Conservation (phyloP, 164 flowering plant genomes). For the Taxillus chinensis region DNA sequence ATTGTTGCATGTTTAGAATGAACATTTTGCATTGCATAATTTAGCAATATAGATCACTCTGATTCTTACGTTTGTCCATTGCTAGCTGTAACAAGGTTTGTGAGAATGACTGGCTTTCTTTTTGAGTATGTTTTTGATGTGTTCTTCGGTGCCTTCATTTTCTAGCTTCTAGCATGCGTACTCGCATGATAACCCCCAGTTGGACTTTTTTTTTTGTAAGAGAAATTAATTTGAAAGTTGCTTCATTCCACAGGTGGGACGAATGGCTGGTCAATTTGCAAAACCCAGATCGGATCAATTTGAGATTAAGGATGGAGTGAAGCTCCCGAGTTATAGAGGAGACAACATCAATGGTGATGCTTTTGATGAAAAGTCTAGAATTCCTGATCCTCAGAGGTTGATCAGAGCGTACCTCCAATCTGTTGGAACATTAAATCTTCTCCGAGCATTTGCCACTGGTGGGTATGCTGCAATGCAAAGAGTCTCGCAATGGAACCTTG, state of each 20-base stretch:
- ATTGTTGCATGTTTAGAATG: too few species aligned
- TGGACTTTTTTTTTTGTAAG: not conserved
- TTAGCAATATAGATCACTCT: too few species aligned
- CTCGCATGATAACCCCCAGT: not conserved
- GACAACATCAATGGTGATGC: slow-evolving; percentile 37
- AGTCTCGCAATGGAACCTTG: slow-evolving; percentile 44
- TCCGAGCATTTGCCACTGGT: slow-evolving; percentile 44
- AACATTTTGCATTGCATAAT: too few species aligned
- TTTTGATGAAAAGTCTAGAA: slow-evolving; percentile 38
- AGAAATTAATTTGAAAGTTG: not conserved
- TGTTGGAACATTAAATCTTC: slow-evolving; percentile 44
- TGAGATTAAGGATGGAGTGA: slow-evolving; percentile 39
- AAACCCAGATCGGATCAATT: slow-evolving; percentile 44
- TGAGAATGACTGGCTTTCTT: not conserved
- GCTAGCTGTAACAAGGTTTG: too few species aligned
- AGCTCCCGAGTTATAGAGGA: slow-evolving; percentile 42
- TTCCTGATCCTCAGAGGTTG: slow-evolving; percentile 44
- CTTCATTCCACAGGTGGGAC: slow-evolving; percentile 24
- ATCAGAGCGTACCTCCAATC: slow-evolving; percentile 41
- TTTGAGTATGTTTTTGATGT: not conserved
- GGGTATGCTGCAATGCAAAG: slow-evolving; percentile 50
- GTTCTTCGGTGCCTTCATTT: too few species aligned
- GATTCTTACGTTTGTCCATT: too few species aligned
- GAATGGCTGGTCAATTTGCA: slow-evolving; percentile 56
- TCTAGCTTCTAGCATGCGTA: too few species aligned